phyloP scores from a whole-genome alignment of 805 yeast species.

The Yamadazyma insecticola region DNA sequence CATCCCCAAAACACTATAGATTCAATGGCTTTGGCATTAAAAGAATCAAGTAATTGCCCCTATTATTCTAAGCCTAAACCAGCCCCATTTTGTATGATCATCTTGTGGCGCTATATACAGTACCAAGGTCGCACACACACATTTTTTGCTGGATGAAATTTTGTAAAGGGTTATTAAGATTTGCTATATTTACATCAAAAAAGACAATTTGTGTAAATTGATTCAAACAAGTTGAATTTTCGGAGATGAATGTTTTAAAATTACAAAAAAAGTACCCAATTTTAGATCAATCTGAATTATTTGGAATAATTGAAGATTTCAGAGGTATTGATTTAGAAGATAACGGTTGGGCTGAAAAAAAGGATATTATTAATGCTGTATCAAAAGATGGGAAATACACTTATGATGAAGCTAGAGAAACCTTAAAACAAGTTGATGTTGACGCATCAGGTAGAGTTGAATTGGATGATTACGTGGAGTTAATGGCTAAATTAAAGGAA shows the following conservation, averaged over 20 bases:
- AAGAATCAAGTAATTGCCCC: too few relatives aligned
- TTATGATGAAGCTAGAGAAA: constrained; percentile 91
- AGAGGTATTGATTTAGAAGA: constrained; percentile 82
- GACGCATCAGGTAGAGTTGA: constrained; percentile 98
- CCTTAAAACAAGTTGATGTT: constrained; percentile 83
- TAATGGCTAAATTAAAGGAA: constrained; percentile 76
- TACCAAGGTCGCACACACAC: too few relatives aligned
- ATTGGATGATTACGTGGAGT: constrained; percentile 85
- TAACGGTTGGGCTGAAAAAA: constrained; percentile 91
- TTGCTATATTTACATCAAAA: too few relatives aligned
- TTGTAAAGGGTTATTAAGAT: too few relatives aligned
- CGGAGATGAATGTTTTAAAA: constrained; percentile 38
- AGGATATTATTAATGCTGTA: constrained; percentile 78
- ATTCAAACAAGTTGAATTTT: too few relatives aligned
- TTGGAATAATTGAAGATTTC: constrained; percentile 81
- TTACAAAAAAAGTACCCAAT: constrained; percentile 76
- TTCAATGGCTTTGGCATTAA: too few relatives aligned
- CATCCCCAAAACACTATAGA: too few relatives aligned
- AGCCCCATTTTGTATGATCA: too few relatives aligned
- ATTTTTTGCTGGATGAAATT: too few relatives aligned
- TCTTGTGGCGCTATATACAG: too few relatives aligned
- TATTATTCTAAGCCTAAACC: too few relatives aligned
- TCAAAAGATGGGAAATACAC: constrained; percentile 74
- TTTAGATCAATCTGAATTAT: constrained; percentile 81
- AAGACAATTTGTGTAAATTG: too few relatives aligned